These are phyloP conservation scores for Penicillium maclennaniae DNA, from an alignment of 495 filamentous ascomycete species.

Conservation along the genomic window DNA sequence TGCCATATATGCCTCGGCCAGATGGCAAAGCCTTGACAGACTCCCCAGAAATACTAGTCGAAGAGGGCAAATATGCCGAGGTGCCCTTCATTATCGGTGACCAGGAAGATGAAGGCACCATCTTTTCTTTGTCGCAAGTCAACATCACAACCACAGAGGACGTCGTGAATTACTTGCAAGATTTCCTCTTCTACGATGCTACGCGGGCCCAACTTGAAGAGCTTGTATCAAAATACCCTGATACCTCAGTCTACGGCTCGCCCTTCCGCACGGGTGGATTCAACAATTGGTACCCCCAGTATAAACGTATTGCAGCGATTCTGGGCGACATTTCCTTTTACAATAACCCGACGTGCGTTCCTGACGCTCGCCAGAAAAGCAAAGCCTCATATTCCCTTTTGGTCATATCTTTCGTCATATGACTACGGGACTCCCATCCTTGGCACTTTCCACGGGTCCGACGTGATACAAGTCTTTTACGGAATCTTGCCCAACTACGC, in stretches of 20 bases:
- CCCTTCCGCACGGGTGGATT: constrained; percentile 61
- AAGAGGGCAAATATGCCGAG: constrained; percentile 50
- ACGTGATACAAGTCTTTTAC: constrained; percentile 63
- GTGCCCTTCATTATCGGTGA: constrained; percentile 58
- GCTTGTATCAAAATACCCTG: constrained; percentile 55
- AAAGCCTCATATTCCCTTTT: constrained; percentile 54
- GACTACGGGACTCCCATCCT: constrained; percentile 63
- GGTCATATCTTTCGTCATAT: constrained; percentile 71
- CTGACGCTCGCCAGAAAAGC: constrained; percentile 38
- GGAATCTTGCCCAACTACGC: constrained; percentile 59
- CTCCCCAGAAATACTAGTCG: constrained; percentile 51
- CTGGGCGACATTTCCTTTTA: constrained; percentile 69
- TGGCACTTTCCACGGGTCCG: constrained; percentile 69
- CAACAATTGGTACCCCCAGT: constrained; percentile 68
- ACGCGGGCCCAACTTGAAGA: constrained; percentile 37
- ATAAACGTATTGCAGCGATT: constrained; percentile 73
- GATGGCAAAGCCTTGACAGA: constrained; percentile 55
- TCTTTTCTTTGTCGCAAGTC: constrained; percentile 58
- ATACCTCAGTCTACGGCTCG: constrained; percentile 49
- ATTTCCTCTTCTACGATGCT: constrained; percentile 54
- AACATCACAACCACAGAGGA: constrained; percentile 58
- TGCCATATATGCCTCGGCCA: constrained; percentile 63
- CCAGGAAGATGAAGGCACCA: constrained; percentile 59
- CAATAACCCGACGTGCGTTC: constrained; percentile 56
- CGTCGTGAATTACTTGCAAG: constrained; percentile 55